Evolutionary conservation across 2,329 filamentous ascomycete species (phyloP).

Genomic region (Pseudogymnoascus sp.): DNA sequence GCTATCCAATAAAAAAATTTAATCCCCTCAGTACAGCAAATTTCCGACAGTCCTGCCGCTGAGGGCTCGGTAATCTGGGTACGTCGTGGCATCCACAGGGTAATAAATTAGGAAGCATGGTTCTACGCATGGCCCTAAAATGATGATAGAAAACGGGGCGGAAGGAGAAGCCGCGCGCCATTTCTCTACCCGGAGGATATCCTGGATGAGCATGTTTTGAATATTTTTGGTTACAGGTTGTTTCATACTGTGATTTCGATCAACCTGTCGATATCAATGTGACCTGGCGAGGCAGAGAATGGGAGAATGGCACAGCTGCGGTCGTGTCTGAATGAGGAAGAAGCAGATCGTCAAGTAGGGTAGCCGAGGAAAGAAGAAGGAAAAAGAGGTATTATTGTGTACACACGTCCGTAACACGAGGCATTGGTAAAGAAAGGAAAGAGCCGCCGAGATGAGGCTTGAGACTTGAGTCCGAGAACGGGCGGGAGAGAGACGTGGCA

Average conservation of each 20-base stretch:
- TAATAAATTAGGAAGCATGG: not conserved
- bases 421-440: not conserved
- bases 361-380: not conserved
- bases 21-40: not conserved
- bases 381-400: not conserved
- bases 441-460: constrained; percentile 2
- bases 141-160: constrained; percentile 3
- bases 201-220: not conserved
- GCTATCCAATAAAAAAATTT: not conserved
- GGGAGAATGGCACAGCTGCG: not conserved
- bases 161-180: constrained; percentile 4
- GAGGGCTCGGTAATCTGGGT: not conserved
- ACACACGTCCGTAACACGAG: not conserved
- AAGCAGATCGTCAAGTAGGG: not conserved
- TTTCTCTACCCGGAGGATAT: not conserved
- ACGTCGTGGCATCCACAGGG: not conserved
- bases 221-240: not conserved
- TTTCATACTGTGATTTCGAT: not conserved
- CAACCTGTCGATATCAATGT: not conserved
- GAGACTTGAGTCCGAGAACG: not conserved
- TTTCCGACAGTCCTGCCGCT: not conserved
- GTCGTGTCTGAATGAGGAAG: not conserved
- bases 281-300: not conserved
- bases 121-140: constrained; percentile 4
- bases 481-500: constrained; percentile 2